A percentile compares a stretch with the other conserved stretches of the same genome.
phyloP scores from a whole-genome alignment of 1,139 yeast species.

The Suhomyces maxii region DNA sequence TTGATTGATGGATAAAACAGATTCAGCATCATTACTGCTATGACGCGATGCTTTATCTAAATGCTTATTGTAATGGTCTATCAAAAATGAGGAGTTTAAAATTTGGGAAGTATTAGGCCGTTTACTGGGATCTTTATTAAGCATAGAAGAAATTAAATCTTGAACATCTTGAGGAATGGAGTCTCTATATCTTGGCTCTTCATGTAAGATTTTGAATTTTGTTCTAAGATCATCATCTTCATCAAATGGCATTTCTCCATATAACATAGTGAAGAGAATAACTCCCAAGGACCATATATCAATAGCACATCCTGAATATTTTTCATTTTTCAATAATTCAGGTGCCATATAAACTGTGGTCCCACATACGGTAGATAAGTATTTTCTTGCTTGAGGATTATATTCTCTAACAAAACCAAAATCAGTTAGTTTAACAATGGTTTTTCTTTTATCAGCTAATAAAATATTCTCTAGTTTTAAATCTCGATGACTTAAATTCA shows the following conservation, averaged over 20 bases:
- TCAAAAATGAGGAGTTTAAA: conserved; percentile 61
- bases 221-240: conserved; percentile 75
- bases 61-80: conserved; percentile 33
- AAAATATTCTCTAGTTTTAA: conserved; percentile 83
- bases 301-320: conserved; percentile 77
- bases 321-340: conserved; percentile 66
- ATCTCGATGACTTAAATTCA: conserved; percentile 87
- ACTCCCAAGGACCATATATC: conserved; percentile 95
- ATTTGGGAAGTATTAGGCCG: conserved; percentile 66
- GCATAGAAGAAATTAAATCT: conserved; percentile 51
- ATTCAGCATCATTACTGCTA: conserved; percentile 33
- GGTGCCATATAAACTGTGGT: conserved; percentile 98
- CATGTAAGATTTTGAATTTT: conserved; percentile 58
- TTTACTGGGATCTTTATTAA: conserved; percentile 63
- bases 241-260: conserved; percentile 90
- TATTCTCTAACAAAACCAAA: conserved; percentile 92
- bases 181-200: conserved; percentile 58
- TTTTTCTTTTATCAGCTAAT: conserved; percentile 62
- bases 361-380: conserved; percentile 86
- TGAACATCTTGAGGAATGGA: conserved; percentile 48
- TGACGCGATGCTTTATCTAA: conserved; percentile 30
- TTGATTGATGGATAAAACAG: conserved; percentile 42
- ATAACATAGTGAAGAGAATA: conserved; percentile 82
- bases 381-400: conserved; percentile 48
- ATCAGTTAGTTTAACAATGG: conserved; percentile 72